Evolutionary conservation across 352 stramenopile genomes (phyloP), one percentile per base, ranked within the genome.

Genomic region (Pythium scleroteichum): DNA sequence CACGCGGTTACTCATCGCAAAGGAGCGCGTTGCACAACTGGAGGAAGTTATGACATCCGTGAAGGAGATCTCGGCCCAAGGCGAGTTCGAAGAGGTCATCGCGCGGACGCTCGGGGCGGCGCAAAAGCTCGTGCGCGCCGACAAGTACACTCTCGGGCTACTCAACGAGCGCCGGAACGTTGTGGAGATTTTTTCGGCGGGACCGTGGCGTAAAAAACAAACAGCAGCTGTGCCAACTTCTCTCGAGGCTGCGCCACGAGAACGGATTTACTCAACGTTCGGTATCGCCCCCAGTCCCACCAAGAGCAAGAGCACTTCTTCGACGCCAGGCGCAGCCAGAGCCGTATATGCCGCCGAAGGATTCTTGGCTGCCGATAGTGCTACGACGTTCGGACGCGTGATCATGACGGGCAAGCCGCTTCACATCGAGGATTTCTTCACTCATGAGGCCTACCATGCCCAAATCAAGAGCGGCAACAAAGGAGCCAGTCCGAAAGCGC

Each of bases 81-180:
- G 74, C 35, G 77, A 80, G 59, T 86, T 86, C 39, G 56, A 79
- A 4, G 76, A 82, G 41, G 75, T 88, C 9, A 73, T 88, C 16
- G 65, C 76, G 40, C 71, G 76, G 33, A 87, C 73, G 9, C 42
- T 90, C 2, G 72, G 65, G 3, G 78, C 80, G 0, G 72, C 73
- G 6, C 53, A 78, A 26, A 84, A 85, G 51, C 66, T 90, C 33
- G 78, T 90, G 5, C 66, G 65, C 14, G 78, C 78, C 3, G 75
- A 87, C 59, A 87, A 83, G 57, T 86, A 87, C 69, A 85, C 78
- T 4, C 64, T 90, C 20, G 80, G 78, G 0, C 64, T 90, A 17
- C 47, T 83, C 14, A 85, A 85, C 40, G 80, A 90, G 50, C 69
- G 77, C 16, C 72, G 71, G 20, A 87, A 86, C 47, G 67, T 83